Conservation (phyloP, 768 basidiomycete species). For the Suillus cothurnatus region DNA sequence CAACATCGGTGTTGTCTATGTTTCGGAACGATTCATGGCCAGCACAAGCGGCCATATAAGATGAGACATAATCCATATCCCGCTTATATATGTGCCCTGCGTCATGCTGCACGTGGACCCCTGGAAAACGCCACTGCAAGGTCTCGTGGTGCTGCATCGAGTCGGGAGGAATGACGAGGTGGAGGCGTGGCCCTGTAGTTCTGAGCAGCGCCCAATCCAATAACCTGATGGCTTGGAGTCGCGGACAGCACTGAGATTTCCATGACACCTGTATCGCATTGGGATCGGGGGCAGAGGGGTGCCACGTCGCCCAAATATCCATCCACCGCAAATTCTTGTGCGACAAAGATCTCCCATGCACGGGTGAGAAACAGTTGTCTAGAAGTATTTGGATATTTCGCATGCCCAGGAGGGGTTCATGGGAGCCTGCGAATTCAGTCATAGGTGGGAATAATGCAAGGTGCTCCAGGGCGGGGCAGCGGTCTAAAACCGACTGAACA, state of each 20-base stretch:
- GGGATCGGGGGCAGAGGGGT: neutral
- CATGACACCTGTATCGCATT: neutral
- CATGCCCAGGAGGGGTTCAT: neutral
- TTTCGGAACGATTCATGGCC: neutral
- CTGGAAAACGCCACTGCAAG: constrained; percentile 6
- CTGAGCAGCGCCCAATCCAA: constrained; percentile 8
- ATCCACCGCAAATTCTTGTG: constrained; percentile 4
- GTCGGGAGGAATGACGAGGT: neutral
- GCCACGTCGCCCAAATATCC: constrained; percentile 9
- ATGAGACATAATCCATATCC: constrained; percentile 10
- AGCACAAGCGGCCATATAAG: neutral
- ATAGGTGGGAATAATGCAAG: neutral
- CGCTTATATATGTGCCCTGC: constrained; percentile 3
- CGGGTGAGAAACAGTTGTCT: neutral
- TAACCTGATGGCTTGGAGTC: neutral
- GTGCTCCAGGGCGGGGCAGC: constrained; percentile 9
- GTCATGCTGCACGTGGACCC: constrained; percentile 8
- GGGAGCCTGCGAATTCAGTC: neutral
- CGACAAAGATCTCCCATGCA: neutral
- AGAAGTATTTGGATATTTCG: neutral
- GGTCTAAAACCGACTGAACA: constrained; percentile 4
- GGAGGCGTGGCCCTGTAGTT: neutral
- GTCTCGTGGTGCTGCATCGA: neutral
- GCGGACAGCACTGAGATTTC: constrained; percentile 8
- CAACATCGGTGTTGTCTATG: neutral